Base-by-base conservation (phyloP, 2,329 filamentous ascomycete genomes). In the Sarocladiaceae sp. region DNA sequence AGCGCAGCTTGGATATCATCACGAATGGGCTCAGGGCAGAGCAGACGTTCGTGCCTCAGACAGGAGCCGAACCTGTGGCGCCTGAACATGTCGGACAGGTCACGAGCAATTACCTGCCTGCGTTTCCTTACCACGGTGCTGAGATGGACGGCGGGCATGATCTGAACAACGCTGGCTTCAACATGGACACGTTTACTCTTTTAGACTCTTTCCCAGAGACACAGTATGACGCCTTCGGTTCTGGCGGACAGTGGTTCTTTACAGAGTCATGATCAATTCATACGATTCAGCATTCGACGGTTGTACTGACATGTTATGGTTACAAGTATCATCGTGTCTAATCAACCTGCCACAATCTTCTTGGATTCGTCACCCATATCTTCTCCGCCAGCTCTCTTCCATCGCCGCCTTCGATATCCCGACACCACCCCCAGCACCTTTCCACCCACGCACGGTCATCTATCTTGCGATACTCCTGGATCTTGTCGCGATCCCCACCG, bases 1-100 rank as follows among this genome's bases (percentile, higher is more conserved):
- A 59, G 39, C 42, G 54, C 3, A 61, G 58, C 43, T 47, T 63
- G 7, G 53, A 61, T 20, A 61, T 62, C 19, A 60, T 62, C 35
- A 51, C 40, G 10, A 50, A 46, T 16, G 45, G 53, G 21, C 51
- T 54, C 29, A 45, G 23, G 7, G 13, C 19, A 18, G n/a, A n/a
- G n/a, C n/a, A n/a, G n/a, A n/a, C n/a, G n/a, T n/a, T n/a, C n/a
- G n/a, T n/a, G n/a, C n/a, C n/a, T n/a, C n/a, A n/a, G n/a, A n/a
- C n/a, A n/a, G n/a, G n/a, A n/a, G n/a, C n/a, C n/a, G n/a, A n/a
- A n/a, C n/a, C n/a, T n/a, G n/a, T n/a, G n/a, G n/a, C n/a, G n/a
- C n/a, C n/a, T n/a, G n/a, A 15, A 41, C 6, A 15, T 29, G 9
- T 13, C 7, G 26, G 9, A 29, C 26, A 7, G 13, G 7, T 23